Percentiles rank a stretch among this genome's conserved stretches.
Conservation (phyloP, 371 early-diverging fungal species). For the Fennellomyces sp. region DNA sequence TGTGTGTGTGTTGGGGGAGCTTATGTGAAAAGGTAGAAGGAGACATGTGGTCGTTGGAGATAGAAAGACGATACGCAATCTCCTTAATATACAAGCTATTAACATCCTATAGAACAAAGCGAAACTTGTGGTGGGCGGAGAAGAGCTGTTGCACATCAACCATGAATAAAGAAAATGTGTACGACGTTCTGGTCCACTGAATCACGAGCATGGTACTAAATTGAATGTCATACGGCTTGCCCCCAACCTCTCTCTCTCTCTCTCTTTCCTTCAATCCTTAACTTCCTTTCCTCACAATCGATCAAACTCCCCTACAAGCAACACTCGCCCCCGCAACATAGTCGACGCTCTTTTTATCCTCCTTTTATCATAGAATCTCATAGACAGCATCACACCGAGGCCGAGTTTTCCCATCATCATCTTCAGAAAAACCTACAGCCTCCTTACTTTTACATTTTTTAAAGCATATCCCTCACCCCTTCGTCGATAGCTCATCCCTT, state of each 20-base stretch:
- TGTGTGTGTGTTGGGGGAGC: no score
- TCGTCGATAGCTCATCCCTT: constrained; percentile 7
- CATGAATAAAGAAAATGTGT: constrained; percentile 3
- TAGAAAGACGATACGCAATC: no score
- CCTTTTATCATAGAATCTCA: neutral
- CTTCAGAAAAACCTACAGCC: neutral
- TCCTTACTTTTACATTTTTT: constrained; percentile 2
- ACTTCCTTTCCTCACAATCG: neutral
- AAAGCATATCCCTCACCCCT: constrained; percentile 5
- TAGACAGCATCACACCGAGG: neutral
- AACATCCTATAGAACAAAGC: no score
- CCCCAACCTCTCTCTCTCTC: neutral
- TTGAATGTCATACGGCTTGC: constrained; percentile 1
- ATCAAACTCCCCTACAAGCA: neutral
- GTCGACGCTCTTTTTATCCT: neutral
- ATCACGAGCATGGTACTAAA: constrained; percentile 3
- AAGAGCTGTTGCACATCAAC: neutral
- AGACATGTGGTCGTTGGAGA: no score
- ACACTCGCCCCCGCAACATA: neutral
- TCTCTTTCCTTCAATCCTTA: neutral
- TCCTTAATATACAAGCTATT: no score
- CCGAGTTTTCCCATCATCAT: neutral
- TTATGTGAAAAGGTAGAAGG: no score
- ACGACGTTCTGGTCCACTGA: neutral
- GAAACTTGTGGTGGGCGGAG: neutral